A percentile compares a stretch with the other conserved stretches of the same genome.
These are phyloP conservation scores for Erysimum cheiranthoides DNA, from an alignment of 345 rosid species.

Conservation along the genomic window DNA sequence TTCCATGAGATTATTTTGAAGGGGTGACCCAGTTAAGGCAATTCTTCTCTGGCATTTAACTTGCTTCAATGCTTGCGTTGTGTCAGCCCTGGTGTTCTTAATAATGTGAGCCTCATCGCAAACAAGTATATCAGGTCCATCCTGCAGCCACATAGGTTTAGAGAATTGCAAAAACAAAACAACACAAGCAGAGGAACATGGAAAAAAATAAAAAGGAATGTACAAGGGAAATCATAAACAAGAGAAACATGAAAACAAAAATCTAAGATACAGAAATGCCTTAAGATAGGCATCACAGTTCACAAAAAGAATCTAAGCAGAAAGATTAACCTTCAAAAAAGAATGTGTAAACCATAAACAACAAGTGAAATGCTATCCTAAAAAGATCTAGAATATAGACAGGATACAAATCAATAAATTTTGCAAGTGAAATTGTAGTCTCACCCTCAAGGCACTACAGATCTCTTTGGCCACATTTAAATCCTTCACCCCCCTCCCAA, in stretches of 20 bases:
- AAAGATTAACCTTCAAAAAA: conserved; percentile 2
- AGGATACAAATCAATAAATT: conserved; percentile 10
- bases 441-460: conserved; percentile 83
- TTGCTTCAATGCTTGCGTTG: conserved; percentile 95
- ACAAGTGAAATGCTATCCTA: not conserved
- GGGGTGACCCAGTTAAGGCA: conserved; percentile 99
- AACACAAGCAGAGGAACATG: not conserved
- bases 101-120: conserved; percentile 99
- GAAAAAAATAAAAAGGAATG: not conserved
- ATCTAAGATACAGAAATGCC: conserved; percentile 9
- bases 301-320: not conserved
- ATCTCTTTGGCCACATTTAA: conserved; percentile 70
- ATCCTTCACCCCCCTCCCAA: conserved; percentile 91
- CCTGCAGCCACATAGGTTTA: conserved; percentile 54
- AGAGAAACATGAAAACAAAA: not conserved
- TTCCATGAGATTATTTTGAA: conserved; percentile 99
- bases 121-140: conserved; percentile 99
- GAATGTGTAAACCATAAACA: conserved; percentile 9
- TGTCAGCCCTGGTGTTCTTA: conserved; percentile 96
- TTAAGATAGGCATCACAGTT: conserved; percentile 6
- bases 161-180: conserved; percentile 33
- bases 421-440: conserved; percentile 10
- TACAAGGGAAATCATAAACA: conserved; percentile 17
- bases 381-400: conserved; percentile 7
- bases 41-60: conserved; percentile 98